phyloP scores from a whole-genome alignment of 2,329 filamentous ascomycete species.

The Byssochlamys sp. region DNA sequence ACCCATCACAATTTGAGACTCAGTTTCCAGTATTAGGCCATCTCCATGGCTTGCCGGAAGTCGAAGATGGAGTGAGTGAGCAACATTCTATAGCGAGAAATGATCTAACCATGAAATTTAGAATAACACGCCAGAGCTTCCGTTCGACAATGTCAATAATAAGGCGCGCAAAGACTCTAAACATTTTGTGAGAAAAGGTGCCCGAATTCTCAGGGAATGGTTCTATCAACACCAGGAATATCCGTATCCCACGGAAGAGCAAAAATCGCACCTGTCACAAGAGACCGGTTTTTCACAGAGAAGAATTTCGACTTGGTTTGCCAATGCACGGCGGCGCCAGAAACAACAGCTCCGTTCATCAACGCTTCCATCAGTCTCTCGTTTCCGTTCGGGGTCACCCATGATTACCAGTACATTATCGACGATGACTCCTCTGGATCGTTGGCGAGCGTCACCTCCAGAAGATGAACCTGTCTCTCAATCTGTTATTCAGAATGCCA shows the following conservation, averaged over 20 bases:
- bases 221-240: slow-evolving; percentile 37
- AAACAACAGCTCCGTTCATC: slow-evolving; percentile 22
- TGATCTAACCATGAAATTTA: background rate
- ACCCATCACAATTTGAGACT: slow-evolving; percentile 40
- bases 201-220: slow-evolving; percentile 39
- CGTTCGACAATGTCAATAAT: background rate
- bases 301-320: slow-evolving; percentile 44
- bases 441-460: slow-evolving; percentile 37
- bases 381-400: slow-evolving; percentile 35
- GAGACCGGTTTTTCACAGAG: slow-evolving; percentile 39
- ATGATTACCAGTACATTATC: slow-evolving; percentile 29
- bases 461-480: slow-evolving; percentile 37
- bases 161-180: slow-evolving; percentile 17
- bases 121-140: background rate
- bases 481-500: slow-evolving; percentile 31
- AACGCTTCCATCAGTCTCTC: slow-evolving; percentile 13
- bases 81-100: background rate
- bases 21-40: slow-evolving; percentile 39
- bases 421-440: slow-evolving; percentile 40
- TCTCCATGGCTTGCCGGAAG: slow-evolving; percentile 41
- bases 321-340: slow-evolving; percentile 42
- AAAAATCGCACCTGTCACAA: slow-evolving; percentile 32
- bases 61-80: slow-evolving; percentile 13
- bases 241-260: slow-evolving; percentile 42
- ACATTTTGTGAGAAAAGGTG: slow-evolving; percentile 36